phyloP scores from a whole-genome alignment of 768 basidiomycete genomes.

The Tricholoma matsutake region DNA sequence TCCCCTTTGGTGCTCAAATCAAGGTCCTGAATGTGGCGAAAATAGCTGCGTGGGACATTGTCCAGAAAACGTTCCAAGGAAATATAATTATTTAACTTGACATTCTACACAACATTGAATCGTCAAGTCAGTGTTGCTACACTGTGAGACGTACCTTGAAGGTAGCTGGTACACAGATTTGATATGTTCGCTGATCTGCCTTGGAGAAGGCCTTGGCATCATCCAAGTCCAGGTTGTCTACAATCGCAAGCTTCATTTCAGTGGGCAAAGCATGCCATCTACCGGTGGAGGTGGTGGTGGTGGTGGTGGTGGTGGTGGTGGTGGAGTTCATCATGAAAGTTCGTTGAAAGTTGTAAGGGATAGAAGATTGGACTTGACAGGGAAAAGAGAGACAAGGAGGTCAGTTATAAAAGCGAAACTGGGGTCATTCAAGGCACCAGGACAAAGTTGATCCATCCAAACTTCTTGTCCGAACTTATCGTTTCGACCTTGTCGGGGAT shows the following conservation, averaged over 20 bases:
- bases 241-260: slow-evolving; percentile 62
- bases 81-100: slow-evolving; percentile 43
- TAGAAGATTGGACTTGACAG: not conserved
- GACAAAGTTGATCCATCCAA: slow-evolving; percentile 7
- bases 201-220: slow-evolving; percentile 47
- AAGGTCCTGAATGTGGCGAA: slow-evolving; percentile 50
- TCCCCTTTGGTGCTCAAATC: slow-evolving; percentile 37
- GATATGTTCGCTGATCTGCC: slow-evolving; percentile 49
- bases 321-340: slow-evolving; percentile 16
- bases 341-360: slow-evolving; percentile 10
- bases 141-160: slow-evolving; percentile 47
- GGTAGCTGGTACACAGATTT: slow-evolving; percentile 51
- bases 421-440: not conserved
- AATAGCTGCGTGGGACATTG: slow-evolving; percentile 54
- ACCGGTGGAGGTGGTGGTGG: slow-evolving; percentile 18
- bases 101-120: slow-evolving; percentile 33
- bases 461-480: slow-evolving; percentile 29
- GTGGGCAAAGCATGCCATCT: slow-evolving; percentile 59
- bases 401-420: not conserved
- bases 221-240: slow-evolving; percentile 42
- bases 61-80: slow-evolving; percentile 50
- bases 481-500: slow-evolving; percentile 33
- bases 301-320: slow-evolving; percentile 16
- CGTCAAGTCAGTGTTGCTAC: slow-evolving; percentile 10
- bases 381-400: not conserved